Base-by-base conservation (phyloP, 352 stramenopile genomes). In the Saprolegnia diclina region DNA sequence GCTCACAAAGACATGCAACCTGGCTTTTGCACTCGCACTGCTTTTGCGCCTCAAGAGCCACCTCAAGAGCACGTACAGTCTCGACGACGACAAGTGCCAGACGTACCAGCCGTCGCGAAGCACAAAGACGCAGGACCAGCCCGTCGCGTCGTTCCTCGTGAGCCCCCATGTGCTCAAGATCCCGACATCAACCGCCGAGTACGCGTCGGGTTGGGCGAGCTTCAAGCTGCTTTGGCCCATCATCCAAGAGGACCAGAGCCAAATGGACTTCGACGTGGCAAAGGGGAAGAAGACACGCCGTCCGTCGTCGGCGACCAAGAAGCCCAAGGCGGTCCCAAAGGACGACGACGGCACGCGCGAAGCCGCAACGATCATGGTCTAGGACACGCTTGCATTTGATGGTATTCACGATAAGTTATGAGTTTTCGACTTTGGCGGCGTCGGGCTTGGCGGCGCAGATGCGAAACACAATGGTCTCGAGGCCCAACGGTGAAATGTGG, bases 11-110 rank as follows among this genome's bases (percentile, higher is more conserved):
- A 59, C 63, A 29, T 77, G 73, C n/a, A 64, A 62, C 11, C 66
- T 72, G 14, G 82, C 77, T 6, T 92, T 90, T 53, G 81, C 81
- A 2, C 76, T 92, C 52, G 75, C 76, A n/a, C 52, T 94, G 40
- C 71, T 92, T 55, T 71, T 95, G 22, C 82, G 77, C 10, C 73
- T 91, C 19, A 95, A 95, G 64, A 85, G 90, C 71, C 73, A 76
- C 26, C 73, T 95, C 21, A 92, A 94, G 64, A 72, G 77, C 0
- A 77, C 81, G 37, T 95, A 91, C 54, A 45, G 66, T 0, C 72
- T 95, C 37, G 78, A 90, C 46, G 84, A 91, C 67, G 87, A 92
- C 45, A 89, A 82, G 56, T 95, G 87, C 65, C 79, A 89, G 56
- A 92, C 81, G 37, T 95, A 90, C 56, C 81, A 88, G 53, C 86